Percentiles rank a stretch among this genome's conserved stretches.
Conservation (phyloP, 495 filamentous ascomycete species). For the Penicilliopsis zonata region DNA sequence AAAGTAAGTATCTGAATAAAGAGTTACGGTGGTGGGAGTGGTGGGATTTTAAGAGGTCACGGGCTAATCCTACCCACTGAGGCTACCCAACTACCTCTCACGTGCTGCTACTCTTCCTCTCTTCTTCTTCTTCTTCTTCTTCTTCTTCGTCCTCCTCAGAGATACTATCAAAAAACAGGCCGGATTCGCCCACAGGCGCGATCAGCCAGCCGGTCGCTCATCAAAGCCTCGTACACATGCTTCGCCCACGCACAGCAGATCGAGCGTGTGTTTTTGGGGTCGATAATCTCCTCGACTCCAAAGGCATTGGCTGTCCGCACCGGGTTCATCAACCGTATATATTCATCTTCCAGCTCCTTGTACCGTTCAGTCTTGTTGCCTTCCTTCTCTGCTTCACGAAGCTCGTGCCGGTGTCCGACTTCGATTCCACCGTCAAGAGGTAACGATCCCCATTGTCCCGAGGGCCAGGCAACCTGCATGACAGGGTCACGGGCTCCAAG, state of each 20-base stretch:
- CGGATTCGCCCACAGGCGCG: conserved; percentile 38
- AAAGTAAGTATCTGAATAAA: too few relatives aligned
- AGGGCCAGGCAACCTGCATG: conserved; percentile 51
- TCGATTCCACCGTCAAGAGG: conserved; percentile 52
- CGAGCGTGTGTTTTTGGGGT: conserved; percentile 43
- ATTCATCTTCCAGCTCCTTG: conserved; percentile 44
- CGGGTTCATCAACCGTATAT: conserved; percentile 48
- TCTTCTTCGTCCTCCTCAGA: background rate
- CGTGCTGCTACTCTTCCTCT: background rate
- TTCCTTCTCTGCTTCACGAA: conserved; percentile 39
- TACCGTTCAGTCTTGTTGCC: conserved; percentile 37
- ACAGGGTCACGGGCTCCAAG: conserved; percentile 45
- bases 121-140: background rate
- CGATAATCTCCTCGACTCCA: conserved; percentile 52
- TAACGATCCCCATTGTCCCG: conserved; percentile 46
- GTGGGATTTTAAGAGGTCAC: too few relatives aligned
- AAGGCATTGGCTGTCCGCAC: conserved; percentile 53
- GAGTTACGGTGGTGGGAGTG: too few relatives aligned
- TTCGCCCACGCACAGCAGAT: conserved; percentile 40
- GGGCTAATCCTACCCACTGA: too few relatives aligned
- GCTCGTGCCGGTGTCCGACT: conserved; percentile 45
- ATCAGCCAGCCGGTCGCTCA: conserved; percentile 35
- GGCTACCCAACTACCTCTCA: too few relatives aligned
- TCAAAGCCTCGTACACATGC: conserved; percentile 40
- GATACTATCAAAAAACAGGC: conserved; percentile 28